Evolutionary conservation across 2,329 filamentous ascomycete genomes (phyloP), one percentile per base, ranked within the genome.

Genomic region (Helotiales sp.): DNA sequence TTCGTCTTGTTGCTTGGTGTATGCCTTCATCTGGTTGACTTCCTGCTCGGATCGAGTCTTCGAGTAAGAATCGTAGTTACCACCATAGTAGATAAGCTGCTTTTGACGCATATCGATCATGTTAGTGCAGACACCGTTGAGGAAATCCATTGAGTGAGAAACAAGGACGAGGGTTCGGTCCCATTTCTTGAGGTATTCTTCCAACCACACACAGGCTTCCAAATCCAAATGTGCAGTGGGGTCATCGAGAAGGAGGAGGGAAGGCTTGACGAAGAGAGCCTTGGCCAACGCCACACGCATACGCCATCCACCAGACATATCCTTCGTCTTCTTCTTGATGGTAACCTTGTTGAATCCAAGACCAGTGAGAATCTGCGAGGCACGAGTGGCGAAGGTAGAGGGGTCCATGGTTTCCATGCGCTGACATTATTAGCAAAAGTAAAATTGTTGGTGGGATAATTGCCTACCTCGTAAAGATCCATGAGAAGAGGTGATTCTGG

Each of bases 171-270:
- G 88, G 20, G 96, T 99, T 77, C 93, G 93, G 72, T 98, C 94
- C 96, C 96, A 99, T 86, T 97, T 98, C 89, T 98, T 98, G 76
- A 99, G 82, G 83, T 99, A 99, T 84, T 99, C 96, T 84, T 99
- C 96, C 68, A 99, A 86, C 96, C 96, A 99, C 89, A 99, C 96
- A 79, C 96, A 99, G 75, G 96, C 96, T 82, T 99, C 96, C 76
- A 99, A 87, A 86, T 99, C 96, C 89, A 99, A 92, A 89, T 99
- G 96, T 78, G 96, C 96, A 72, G 96, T 99, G 50, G 96, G 96
- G 85, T 99, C 96, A 80, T 99, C 96, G 77, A 99, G 93, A 73
- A 99, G 87, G 60, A 99, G 89, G 66, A 99, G 87, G 20, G 93
- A 96, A 40, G 96, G 96, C 87, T 96, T 97, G 83, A 99, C 95